phyloP scores from a whole-genome alignment of 306 rosid species.

The Lathyrus sativus region DNA sequence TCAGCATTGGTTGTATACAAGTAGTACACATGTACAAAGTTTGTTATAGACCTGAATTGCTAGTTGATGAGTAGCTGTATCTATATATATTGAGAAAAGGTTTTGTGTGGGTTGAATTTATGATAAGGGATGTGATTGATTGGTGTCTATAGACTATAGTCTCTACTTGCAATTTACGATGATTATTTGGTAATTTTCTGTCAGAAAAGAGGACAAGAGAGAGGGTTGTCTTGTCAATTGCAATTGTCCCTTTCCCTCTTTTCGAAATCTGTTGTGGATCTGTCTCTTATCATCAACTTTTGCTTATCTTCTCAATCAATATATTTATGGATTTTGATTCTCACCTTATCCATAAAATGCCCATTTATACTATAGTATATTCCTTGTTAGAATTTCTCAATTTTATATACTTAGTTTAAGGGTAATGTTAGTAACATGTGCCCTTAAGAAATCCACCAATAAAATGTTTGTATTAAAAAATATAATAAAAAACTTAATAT shows the following conservation, averaged over 20 bases:
- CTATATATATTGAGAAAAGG: conserved; percentile 28
- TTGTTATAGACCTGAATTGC: conserved; percentile 46
- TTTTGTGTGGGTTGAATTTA: conserved; percentile 4
- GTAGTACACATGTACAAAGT: conserved; percentile 56
- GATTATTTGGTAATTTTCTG: conserved; percentile 30
- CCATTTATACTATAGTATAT: neutral
- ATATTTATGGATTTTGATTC: neutral
- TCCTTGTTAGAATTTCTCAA: neutral
- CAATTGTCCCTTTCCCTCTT: neutral
- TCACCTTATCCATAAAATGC: neutral
- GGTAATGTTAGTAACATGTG: too few species aligned
- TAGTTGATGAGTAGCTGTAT: conserved; percentile 31
- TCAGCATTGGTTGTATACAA: conserved; percentile 53
- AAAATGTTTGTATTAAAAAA: too few species aligned
- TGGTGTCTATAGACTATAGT: neutral
- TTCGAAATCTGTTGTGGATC: conserved; percentile 33
- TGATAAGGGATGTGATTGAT: neutral
- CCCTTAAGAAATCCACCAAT: too few species aligned
- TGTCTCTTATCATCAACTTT: conserved; percentile 17
- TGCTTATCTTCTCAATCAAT: conserved; percentile 33
- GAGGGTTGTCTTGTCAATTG: conserved; percentile 30
- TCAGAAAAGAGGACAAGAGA: conserved; percentile 9
- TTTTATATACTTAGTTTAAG: neutral
- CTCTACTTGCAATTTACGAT: neutral
- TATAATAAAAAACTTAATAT: too few species aligned